Conservation (phyloP, 2,329 filamentous ascomycete species). For the Blastomyces percursus region DNA sequence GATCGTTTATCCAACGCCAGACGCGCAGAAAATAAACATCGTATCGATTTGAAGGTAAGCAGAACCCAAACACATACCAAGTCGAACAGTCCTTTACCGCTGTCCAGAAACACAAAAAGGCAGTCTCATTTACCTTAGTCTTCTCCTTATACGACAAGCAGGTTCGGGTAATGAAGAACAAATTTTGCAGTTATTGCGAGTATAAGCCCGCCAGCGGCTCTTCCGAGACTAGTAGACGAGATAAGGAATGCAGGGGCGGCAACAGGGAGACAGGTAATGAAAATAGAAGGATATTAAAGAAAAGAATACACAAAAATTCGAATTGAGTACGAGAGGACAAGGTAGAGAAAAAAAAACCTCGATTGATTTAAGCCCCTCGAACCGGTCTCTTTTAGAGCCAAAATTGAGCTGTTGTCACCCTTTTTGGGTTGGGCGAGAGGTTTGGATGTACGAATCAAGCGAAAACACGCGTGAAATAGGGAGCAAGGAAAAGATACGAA, state of each 20-base stretch:
- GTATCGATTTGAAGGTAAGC: not conserved
- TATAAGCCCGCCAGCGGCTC: not conserved
- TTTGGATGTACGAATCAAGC: not conserved
- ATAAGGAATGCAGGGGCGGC: not conserved
- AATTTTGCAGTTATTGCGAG: not conserved
- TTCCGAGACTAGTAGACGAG: not conserved
- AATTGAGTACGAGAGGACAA: not conserved
- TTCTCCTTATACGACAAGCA: not conserved
- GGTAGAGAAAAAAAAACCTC: not conserved
- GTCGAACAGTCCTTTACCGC: not conserved
- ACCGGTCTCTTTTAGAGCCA: not conserved
- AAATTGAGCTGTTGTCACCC: not conserved
- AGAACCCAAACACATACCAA: constrained; percentile 4
- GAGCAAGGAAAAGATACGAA: not conserved
- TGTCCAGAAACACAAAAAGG: not conserved
- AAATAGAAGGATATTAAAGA: not conserved
- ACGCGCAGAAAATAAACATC: not conserved
- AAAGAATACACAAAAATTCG: not conserved
- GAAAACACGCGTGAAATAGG: not conserved
- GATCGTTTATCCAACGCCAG: not conserved
- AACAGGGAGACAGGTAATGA: not conserved
- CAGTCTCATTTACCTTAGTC: not conserved
- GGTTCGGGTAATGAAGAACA: not conserved
- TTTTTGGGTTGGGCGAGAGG: not conserved
- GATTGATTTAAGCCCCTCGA: not conserved